phyloP scores from a whole-genome alignment of 345 rosid species.

The Salix suchowensis region DNA sequence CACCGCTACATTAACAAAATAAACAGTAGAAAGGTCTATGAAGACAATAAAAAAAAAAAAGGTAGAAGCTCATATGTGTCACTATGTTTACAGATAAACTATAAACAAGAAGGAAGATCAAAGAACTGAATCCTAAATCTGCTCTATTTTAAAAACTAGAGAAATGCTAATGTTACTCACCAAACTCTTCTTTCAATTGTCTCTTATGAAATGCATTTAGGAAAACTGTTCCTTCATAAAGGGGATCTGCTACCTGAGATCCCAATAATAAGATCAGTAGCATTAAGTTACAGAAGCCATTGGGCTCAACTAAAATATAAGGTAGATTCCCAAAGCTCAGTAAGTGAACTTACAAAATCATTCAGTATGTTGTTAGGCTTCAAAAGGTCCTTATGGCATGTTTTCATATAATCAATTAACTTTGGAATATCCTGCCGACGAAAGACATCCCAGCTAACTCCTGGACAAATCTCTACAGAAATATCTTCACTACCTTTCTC shows the following conservation, averaged over 20 bases:
- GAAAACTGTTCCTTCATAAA: constrained; percentile 62
- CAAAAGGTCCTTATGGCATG: constrained; percentile 40
- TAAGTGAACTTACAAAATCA: constrained; percentile 48
- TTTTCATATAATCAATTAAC: constrained; percentile 49
- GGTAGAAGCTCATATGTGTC: background rate
- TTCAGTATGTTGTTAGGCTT: constrained; percentile 17
- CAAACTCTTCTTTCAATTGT: constrained; percentile 71
- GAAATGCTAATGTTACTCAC: constrained; percentile 34
- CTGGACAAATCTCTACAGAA: constrained; percentile 30
- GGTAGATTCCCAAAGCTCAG: constrained; percentile 4
- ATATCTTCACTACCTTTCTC: constrained; percentile 14
- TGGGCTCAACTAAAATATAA: constrained; percentile 1
- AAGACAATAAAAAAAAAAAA: background rate
- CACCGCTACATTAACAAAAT: background rate
- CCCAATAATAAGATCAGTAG: constrained; percentile 19
- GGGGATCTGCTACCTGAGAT: constrained; percentile 52
- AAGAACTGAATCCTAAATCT: background rate
- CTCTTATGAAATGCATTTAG: constrained; percentile 54
- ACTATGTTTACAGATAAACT: background rate
- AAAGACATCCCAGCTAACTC: constrained; percentile 82
- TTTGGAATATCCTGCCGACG: constrained; percentile 74
- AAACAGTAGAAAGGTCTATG: background rate
- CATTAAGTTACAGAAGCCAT: constrained; percentile 9
- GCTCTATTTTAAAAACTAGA: background rate
- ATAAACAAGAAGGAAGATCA: background rate